Base-by-base conservation (phyloP, 257 asterid species). In the Jacaranda mimosifolia region DNA sequence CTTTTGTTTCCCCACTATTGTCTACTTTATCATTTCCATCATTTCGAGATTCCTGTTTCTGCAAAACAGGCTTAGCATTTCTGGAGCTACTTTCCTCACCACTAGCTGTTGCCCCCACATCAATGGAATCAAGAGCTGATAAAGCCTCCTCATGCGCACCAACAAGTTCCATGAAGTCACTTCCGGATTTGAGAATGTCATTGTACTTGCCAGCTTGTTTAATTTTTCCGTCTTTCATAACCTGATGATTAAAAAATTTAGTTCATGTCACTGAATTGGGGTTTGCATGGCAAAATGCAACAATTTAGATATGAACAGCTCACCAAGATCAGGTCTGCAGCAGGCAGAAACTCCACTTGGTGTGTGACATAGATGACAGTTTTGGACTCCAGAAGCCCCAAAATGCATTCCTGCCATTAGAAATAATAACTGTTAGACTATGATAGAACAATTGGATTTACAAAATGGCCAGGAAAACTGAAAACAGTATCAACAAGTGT, bases 61-160 rank as follows among this genome's bases (percentile, higher is more conserved):
- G 77, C 75, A 79, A 62, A 71, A 17, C 63, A 38, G 84, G 66
- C 55, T 88, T 70, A 8, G 64, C 40, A 60, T 67, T 72, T 55
- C 11, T 56, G 35, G 83, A 55, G 52, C 45, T 77, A 60, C 67
- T 80, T 53, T 82, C 88, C 71, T 77, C 84, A 11, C 68, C 80
- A 21, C 51, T 79, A 15, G 68, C 42, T 19, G 46, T 32, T 9
- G 79, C 63, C 66, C 69, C 87, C 15, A 45, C 79, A 63, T 73
- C 83, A 9, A 85, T 71, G 39, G 91, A 86, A 74, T 89, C 92
- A 45, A 90, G 81, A 17, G 86, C 85, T 18, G 89, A 84, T 85
- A 95, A 83, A 64, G 98, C 99, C 83, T 90, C 93, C 85, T 82
- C 83, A 26, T 95, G 97, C 5, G 98, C 98, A 73, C 97, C 93